phyloP scores from a whole-genome alignment of 345 rosid genomes.

The Anastatica hierochuntica region DNA sequence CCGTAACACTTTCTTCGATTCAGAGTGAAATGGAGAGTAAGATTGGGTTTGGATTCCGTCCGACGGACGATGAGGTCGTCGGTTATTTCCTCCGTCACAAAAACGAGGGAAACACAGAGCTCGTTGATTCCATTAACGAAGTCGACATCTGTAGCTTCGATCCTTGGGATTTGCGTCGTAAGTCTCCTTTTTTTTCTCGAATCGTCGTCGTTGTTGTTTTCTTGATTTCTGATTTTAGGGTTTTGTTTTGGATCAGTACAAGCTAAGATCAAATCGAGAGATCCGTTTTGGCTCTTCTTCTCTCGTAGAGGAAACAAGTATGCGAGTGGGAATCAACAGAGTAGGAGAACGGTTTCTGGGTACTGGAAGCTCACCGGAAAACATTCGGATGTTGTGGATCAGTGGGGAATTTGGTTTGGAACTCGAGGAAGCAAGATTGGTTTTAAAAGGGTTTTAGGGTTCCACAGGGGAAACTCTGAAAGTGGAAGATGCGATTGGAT shows the following conservation, averaged over 20 bases:
- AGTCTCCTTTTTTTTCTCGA: not conserved
- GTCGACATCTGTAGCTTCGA: constrained; percentile 32
- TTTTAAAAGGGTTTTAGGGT: constrained; percentile 28
- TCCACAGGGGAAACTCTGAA: not conserved
- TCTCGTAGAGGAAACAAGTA: constrained; percentile 10
- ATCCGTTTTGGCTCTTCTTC: constrained; percentile 31
- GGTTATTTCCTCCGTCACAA: constrained; percentile 27
- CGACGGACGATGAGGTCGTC: constrained; percentile 41
- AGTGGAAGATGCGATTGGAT: not conserved
- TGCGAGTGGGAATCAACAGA: constrained; percentile 11
- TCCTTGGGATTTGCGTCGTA: constrained; percentile 46
- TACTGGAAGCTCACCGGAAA: constrained; percentile 40
- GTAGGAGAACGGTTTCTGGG: constrained; percentile 25
- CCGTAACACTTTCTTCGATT: not conserved
- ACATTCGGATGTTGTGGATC: not conserved
- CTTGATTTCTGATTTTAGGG: not conserved
- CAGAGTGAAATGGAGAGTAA: not conserved
- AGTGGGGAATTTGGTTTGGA: not conserved
- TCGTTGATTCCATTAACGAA: constrained; percentile 17
- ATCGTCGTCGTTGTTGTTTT: no score
- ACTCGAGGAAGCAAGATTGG: constrained; percentile 27
- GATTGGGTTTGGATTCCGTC: constrained; percentile 37
- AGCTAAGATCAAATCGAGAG: constrained; percentile 17
- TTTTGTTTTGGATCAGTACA: not conserved
- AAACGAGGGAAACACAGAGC: constrained; percentile 12